phyloP scores from a whole-genome alignment of 1,139 yeast species.

The Magnusiomyces suaveolens region DNA sequence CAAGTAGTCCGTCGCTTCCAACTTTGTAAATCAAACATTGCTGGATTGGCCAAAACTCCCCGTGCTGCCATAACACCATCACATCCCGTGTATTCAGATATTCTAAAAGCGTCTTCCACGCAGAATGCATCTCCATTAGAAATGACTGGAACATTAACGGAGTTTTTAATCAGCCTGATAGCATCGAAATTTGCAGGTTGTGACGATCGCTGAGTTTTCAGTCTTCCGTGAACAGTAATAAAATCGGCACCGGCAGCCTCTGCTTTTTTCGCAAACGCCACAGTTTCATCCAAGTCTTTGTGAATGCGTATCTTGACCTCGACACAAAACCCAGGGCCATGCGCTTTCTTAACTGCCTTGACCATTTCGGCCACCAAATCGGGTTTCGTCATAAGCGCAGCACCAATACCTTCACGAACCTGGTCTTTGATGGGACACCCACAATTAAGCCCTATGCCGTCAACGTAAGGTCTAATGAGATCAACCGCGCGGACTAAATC shows the following conservation, averaged over 20 bases:
- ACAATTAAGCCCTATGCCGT: conserved; percentile 90
- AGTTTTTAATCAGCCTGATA: conserved; percentile 52
- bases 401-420: conserved; percentile 92
- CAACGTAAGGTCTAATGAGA: conserved; percentile 83
- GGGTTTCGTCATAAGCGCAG: conserved; percentile 81
- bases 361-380: conserved; percentile 80
- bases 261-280: conserved; percentile 58
- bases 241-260: conserved; percentile 88
- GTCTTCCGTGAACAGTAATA: conserved; percentile 89
- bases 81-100: conserved; percentile 58
- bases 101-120: conserved; percentile 50
- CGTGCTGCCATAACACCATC: conserved; percentile 96
- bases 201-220: conserved; percentile 74
- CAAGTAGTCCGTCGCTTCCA: background rate
- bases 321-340: conserved; percentile 58
- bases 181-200: conserved; percentile 78
- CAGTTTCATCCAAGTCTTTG: conserved; percentile 59
- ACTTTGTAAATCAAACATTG: conserved; percentile 48
- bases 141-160: conserved; percentile 67
- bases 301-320: conserved; percentile 92
- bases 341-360: conserved; percentile 61
- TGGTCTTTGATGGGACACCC: conserved; percentile 97
- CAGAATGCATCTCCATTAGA: conserved; percentile 93
- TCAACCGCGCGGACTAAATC: conserved; percentile 77
- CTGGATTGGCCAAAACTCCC: conserved; percentile 80